Conservation (phyloP, 2,329 filamentous ascomycete species). For the Erysiphe pisi region DNA sequence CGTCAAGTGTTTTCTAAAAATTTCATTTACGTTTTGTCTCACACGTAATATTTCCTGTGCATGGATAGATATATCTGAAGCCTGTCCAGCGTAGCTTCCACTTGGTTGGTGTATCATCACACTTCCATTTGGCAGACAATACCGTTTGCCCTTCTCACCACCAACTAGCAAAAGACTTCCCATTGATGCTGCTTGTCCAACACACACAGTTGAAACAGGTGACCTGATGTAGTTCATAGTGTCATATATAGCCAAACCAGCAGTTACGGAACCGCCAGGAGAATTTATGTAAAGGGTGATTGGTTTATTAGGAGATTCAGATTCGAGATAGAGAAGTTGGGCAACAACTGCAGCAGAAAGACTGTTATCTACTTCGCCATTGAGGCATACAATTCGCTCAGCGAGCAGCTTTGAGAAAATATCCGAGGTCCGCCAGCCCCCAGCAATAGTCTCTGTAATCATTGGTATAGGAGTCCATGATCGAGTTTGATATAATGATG, state of each 20-base stretch:
- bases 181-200: constrained; percentile 93
- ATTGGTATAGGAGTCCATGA: constrained; percentile 42
- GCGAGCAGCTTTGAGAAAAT: constrained; percentile 73
- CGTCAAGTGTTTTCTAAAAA: constrained; percentile 79
- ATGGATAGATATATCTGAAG: constrained; percentile 85
- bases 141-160: constrained; percentile 73
- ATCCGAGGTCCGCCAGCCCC: constrained; percentile 65
- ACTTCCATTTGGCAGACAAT: constrained; percentile 79
- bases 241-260: constrained; percentile 86
- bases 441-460: constrained; percentile 49
- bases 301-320: constrained; percentile 84
- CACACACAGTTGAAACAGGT: constrained; percentile 86
- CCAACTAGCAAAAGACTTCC: constrained; percentile 79
- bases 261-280: constrained; percentile 83
- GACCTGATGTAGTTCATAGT: constrained; percentile 96
- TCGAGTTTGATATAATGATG: no score
- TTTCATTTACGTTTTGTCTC: constrained; percentile 74
- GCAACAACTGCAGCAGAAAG: constrained; percentile 90
- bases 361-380: constrained; percentile 79
- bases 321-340: constrained; percentile 95
- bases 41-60: constrained; percentile 91
- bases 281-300: constrained; percentile 99
- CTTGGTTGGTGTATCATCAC: constrained; percentile 97
- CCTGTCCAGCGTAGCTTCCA: constrained; percentile 56
- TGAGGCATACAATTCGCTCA: constrained; percentile 90